Evolutionary conservation across 2,329 filamentous ascomycete species (phyloP).

Genomic region (Biscogniauxia mediterranea): DNA sequence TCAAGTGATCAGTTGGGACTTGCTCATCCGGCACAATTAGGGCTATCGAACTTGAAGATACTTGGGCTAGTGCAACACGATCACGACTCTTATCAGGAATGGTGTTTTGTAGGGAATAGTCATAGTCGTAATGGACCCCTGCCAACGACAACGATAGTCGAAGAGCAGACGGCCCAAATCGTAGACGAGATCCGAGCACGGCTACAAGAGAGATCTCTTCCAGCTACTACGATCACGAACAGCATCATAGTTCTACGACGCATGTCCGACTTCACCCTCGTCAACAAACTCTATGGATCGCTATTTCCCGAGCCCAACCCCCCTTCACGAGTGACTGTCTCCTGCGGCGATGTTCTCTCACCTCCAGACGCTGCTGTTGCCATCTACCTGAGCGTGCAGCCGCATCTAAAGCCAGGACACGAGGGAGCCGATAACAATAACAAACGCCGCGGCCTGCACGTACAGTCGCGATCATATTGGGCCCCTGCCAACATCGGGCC

Average conservation of each 20-base stretch:
- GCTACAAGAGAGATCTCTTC: conserved; percentile 36
- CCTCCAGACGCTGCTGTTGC: conserved; percentile 59
- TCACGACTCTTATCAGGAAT: conserved; percentile 29
- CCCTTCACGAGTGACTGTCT: conserved; percentile 79
- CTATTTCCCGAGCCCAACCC: conserved; percentile 79
- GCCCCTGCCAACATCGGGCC: conserved; percentile 96
- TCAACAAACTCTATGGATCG: conserved; percentile 74
- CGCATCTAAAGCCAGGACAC: conserved; percentile 16
- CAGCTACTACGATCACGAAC: conserved; percentile 48
- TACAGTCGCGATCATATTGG: conserved; percentile 95
- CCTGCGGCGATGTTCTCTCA: conserved; percentile 63
- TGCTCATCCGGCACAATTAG: conserved; percentile 6
- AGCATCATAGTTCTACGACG: conserved; percentile 68
- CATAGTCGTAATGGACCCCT: conserved; percentile 10
- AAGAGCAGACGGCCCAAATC: conserved; percentile 48
- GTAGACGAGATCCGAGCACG: conserved; percentile 43
- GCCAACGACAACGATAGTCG: conserved; percentile 33
- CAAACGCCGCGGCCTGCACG: conserved; percentile 64
- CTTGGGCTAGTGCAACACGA: background rate
- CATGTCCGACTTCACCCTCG: conserved; percentile 73
- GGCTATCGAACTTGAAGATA: conserved; percentile 1
- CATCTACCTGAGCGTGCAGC: conserved; percentile 51
- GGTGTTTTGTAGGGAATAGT: conserved; percentile 37
- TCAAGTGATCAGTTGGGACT: conserved; percentile 6
- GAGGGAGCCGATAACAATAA: conserved; percentile 9